Percentiles rank a stretch among this genome's conserved stretches.
Conservation (phyloP, 495 filamentous ascomycete genomes). For the Xylaria sp. region DNA sequence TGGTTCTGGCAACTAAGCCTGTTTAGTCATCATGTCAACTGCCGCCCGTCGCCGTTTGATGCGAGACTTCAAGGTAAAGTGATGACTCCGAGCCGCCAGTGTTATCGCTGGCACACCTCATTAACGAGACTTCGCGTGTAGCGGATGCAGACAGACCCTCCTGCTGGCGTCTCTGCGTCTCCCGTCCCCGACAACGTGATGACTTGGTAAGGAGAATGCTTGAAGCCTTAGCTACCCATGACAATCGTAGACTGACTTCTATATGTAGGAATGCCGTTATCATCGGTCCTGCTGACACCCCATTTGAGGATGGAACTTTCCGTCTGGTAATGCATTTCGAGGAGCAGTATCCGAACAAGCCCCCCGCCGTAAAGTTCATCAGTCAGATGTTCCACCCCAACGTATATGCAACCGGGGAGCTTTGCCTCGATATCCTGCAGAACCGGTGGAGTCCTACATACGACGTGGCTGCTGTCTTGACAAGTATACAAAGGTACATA, state of each 20-base stretch:
- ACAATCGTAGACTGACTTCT: conserved; percentile 28
- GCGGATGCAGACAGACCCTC: conserved; percentile 99
- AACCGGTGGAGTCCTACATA: conserved; percentile 99
- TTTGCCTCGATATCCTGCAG: conserved; percentile 96
- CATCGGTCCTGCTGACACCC: conserved; percentile 95
- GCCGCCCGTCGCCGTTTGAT: conserved; percentile 92
- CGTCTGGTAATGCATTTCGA: conserved; percentile 98
- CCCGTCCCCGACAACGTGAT: conserved; percentile 98
- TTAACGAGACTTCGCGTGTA: conserved; percentile 44
- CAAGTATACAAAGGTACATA: conserved; percentile 93
- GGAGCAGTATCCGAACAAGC: conserved; percentile 98
- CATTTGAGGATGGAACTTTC: conserved; percentile 98
- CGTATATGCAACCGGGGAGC: conserved; percentile 94
- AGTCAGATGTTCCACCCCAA: conserved; percentile 99
- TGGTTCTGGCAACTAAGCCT: not conserved
- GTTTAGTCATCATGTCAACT: conserved; percentile 75
- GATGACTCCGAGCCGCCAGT: not conserved
- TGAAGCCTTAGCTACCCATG: not conserved
- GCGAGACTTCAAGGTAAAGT: conserved; percentile 94
- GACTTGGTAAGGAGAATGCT: conserved; percentile 77
- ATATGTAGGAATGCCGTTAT: conserved; percentile 92
- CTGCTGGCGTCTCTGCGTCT: conserved; percentile 94
- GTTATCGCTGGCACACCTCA: not conserved
- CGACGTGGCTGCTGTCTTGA: conserved; percentile 95
- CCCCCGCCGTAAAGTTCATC: conserved; percentile 96